These are phyloP conservation scores for Phaeotremella skinneri DNA, from an alignment of 768 basidiomycete species.

Conservation along the genomic window DNA sequence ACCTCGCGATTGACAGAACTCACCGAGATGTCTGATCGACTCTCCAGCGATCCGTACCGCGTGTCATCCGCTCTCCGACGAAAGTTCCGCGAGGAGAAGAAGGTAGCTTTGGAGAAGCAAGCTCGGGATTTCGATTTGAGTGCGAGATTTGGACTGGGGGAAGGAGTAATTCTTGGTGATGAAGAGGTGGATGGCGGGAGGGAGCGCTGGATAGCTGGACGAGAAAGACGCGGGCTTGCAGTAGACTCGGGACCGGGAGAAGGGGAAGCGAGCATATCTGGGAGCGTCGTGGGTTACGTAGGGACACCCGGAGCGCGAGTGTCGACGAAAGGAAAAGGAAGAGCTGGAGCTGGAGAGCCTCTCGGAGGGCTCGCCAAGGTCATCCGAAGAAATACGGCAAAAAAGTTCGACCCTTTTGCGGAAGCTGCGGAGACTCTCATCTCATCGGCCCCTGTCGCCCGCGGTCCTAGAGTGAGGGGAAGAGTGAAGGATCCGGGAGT, in stretches of 20 bases:
- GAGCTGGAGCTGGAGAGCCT: constrained; percentile 11
- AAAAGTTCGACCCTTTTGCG: constrained; percentile 45
- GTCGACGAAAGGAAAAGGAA: constrained; percentile 18
- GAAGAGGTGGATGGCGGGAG: constrained; percentile 58
- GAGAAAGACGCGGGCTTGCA: constrained; percentile 54
- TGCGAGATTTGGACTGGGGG: constrained; percentile 72
- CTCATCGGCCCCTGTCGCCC: background rate
- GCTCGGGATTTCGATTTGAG: constrained; percentile 69
- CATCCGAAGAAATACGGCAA: constrained; percentile 35
- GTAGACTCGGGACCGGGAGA: constrained; percentile 2
- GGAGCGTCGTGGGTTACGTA: constrained; percentile 13
- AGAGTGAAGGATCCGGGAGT: constrained; percentile 27
- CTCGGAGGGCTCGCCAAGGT: constrained; percentile 22
- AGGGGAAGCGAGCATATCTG: constrained; percentile 9
- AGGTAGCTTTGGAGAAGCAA: constrained; percentile 66
- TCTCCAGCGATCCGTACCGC: constrained; percentile 80
- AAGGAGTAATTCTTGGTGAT: constrained; percentile 62
- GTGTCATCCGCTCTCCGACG: constrained; percentile 73
- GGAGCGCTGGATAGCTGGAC: constrained; percentile 61
- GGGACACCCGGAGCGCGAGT: background rate
- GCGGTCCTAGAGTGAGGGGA: constrained; percentile 18
- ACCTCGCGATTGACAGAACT: constrained; percentile 78
- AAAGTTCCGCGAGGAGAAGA: constrained; percentile 83
- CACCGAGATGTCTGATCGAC: constrained; percentile 70
- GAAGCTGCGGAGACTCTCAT: constrained; percentile 15